phyloP scores from a whole-genome alignment of 1,139 yeast species.

The Pichia sp. region DNA sequence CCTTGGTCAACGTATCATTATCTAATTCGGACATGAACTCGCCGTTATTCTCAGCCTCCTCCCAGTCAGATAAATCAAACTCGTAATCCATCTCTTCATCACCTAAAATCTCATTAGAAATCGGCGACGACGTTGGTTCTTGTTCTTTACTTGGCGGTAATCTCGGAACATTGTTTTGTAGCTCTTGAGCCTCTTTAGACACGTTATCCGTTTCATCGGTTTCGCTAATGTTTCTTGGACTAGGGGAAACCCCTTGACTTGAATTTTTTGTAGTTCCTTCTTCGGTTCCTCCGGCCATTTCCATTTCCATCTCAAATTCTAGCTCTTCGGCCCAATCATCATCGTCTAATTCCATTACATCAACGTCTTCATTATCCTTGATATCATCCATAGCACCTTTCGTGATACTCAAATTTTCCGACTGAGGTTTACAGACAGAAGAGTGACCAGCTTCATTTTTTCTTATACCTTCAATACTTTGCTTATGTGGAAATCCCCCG shows the following conservation, averaged over 20 bases:
- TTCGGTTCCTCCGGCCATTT: not conserved
- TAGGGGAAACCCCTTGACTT: not conserved
- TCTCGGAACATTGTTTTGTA: too few species aligned
- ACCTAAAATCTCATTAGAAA: not conserved
- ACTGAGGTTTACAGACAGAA: not conserved
- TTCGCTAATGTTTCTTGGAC: too few species aligned
- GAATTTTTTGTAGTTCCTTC: not conserved
- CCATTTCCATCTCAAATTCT: conserved; percentile 21
- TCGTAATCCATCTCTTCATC: conserved; percentile 6
- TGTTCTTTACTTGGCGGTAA: too few species aligned
- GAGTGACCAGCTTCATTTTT: not conserved
- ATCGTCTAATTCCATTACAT: conserved; percentile 26
- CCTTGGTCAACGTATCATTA: conserved; percentile 2
- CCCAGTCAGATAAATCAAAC: conserved; percentile 17
- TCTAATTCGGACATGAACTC: conserved; percentile 2
- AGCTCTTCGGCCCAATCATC: conserved; percentile 19
- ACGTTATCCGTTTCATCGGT: too few species aligned
- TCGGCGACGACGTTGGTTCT: not conserved
- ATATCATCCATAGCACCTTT: not conserved
- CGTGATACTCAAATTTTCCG: not conserved
- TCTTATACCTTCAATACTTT: not conserved
- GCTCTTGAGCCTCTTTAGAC: too few species aligned
- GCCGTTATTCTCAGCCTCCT: conserved; percentile 13
- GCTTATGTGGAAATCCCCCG: too few species aligned
- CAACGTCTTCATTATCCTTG: not conserved